Evolutionary conservation across 2,329 filamentous ascomycete species (phyloP), one percentile per base, ranked within the genome.

Genomic region (Erysiphe neolycopersici): DNA sequence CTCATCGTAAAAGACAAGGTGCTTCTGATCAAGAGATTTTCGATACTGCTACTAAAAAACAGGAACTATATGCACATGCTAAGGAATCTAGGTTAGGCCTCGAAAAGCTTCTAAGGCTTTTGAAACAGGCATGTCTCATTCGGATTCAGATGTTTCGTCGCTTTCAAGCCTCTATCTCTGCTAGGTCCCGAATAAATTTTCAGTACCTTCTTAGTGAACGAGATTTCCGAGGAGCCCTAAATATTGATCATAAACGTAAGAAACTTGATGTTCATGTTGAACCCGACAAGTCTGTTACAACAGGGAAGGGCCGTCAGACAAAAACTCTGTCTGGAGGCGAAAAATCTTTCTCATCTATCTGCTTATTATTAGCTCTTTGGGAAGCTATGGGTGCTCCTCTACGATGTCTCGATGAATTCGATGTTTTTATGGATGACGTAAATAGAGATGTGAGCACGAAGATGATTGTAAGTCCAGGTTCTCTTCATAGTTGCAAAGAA

Each of bases 401-500:
- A 47, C 74, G 89, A 44, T 98, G 89, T 55, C 66, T 98, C 44
- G 89, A 98, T 60, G 89, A 98, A 60, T 98, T 95, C 56, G 89
- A 98, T 58, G 89, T 98, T 30, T 98, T 94, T 65, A 98, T 98
- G 89, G 89, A 98, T 60, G 83, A 79, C 51, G 82, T 95, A 46
- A 98, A 98, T 60, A 75, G 89, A 47, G 82, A 80, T 45, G 80
- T 91, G 52, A 91, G 82, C 56, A 93, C 92, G 53, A 79, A 80
- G 49, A 83, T 98, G 78, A 79, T 98, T 59, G 79, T 83, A 63
- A 64, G 75, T 67, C 38, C 30, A 19, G 17, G 5, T 42, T 35
- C 13, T 29, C 14, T 16, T n/a, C 3, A 11, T 26, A 2, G 4
- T 17, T 11, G 1, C 16, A 37, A 18, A 37, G 3, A 37, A 17